Base-by-base conservation (phyloP, 441 rosid genomes). In the Pelargonium australe region DNA sequence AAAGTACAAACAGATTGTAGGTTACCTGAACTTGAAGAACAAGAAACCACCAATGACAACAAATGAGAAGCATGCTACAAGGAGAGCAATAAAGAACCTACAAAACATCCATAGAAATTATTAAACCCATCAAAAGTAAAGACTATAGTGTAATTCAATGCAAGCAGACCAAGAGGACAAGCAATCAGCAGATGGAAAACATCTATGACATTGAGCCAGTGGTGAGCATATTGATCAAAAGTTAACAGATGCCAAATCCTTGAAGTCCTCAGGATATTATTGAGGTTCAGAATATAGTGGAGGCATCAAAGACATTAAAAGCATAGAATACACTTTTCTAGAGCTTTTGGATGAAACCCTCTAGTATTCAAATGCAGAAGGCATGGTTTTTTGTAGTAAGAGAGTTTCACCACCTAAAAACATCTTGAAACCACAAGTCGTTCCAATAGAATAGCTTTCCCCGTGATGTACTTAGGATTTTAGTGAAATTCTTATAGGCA, bases 11-110 rank as follows among this genome's bases (percentile, higher is more conserved):
- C 3, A 67, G 10, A 62, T 11, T 12, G 41, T 25, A 69, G 40
- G 10, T 85, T 84, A 94, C 99, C 97, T 84, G 76, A 84, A 78
- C 76, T 84, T 86, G 84, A 80, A 87, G 84, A 94, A 87, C 14
- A 91, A 81, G 72, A 89, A 76, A 71, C 97, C 99, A 19, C 99
- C 99, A 61, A 91, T 86, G 67, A 84, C 12, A 72, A 94, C 90
- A 80, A 91, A 94, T 4, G 96, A 87, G 85, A 87, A 70, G 85
- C 99, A 94, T 69, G 92, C 91, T 49, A 74, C 68, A 49, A 91
- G 83, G 68, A 91, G 96, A 69, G 82, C 94, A 76, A 91, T 70
- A 73, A 94, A 84, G 80, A 86, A 89, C 90, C 99, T 94, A 75
- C 64, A 81, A 62, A 66, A 68, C 58, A 75, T 75, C 41, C 64